Base-by-base conservation (phyloP, 1,139 yeast species). In the Diutina siamensis region DNA sequence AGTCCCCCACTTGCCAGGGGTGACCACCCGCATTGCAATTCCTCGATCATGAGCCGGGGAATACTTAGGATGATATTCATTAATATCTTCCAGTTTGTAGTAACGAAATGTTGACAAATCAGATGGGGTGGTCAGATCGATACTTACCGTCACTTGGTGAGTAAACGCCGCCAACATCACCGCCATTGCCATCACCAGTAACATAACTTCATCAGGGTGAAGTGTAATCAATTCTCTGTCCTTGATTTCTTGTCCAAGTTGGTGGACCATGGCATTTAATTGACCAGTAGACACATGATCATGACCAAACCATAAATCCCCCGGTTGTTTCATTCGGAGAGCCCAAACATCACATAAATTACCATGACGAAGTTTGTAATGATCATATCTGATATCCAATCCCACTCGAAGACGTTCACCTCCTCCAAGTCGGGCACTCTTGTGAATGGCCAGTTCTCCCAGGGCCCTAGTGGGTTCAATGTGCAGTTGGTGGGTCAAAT, bases 281-380 rank as follows among this genome's bases (percentile, higher is more conserved):
- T 53, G 53, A 19, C 55, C 50, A 10, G 60, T 51, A n/a, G 48
- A 45, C 4, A 59, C 46, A 10, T 44, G 20, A 12, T 50, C 50
- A 35, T 53, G 54, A 33, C 60, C 54, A 17, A 68, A 51, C 9
- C 28, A 17, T 4, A 57, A 47, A 2, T 49, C 33, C 1, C 48
- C 44, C 1, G 51, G 50, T 15, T 48, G 44, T 31, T 53, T 56
- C 49, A 69, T 52, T 19, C 64, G 61, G 13, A 70, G 47, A 47
- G 62, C 64, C 88, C 89, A 83, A 3, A 82, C 59, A 60, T 82
- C 94, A 53, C 77, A 71, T 47, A 82, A 60, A 51, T 78, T 80
- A 8, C 92, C 92, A 55, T 80, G 80, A 52, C 92, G 66, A 19
- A 81, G 54, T 53, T 76, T 78, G 59, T 80, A 83, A 33, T 74